phyloP scores from a whole-genome alignment of 2,329 filamentous ascomycete genomes.

The Phaeosphaeria sp. region DNA sequence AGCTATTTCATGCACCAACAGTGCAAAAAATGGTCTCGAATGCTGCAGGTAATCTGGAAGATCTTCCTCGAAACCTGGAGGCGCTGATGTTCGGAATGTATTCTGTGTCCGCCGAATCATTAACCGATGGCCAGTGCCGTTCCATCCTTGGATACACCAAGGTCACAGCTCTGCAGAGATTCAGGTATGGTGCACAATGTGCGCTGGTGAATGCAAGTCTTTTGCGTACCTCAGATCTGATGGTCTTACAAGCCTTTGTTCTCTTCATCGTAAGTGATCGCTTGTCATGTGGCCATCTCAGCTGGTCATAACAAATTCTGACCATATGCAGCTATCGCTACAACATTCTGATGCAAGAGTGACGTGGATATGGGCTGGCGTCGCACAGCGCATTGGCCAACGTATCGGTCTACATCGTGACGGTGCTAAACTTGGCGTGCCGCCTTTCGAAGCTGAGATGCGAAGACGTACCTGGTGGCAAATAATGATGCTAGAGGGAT shows the following conservation, averaged over 20 bases:
- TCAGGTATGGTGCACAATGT: slow-evolving; percentile 66
- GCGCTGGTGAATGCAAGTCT: slow-evolving; percentile 71
- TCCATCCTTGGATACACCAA: slow-evolving; percentile 62
- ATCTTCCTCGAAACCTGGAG: slow-evolving; percentile 64
- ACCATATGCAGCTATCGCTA: slow-evolving; percentile 47
- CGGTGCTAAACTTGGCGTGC: slow-evolving; percentile 58
- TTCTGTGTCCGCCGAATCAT: slow-evolving; percentile 50
- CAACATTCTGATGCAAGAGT: slow-evolving; percentile 59
- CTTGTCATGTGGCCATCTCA: background rate
- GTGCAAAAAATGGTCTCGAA: slow-evolving; percentile 70
- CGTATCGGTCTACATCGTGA: slow-evolving; percentile 66
- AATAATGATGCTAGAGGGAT: slow-evolving; percentile 66
- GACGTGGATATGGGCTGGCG: slow-evolving; percentile 69
- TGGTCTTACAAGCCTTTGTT: slow-evolving; percentile 70
- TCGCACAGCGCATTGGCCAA: slow-evolving; percentile 59
- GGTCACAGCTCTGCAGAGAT: slow-evolving; percentile 58
- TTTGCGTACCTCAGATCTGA: slow-evolving; percentile 69
- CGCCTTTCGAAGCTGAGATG: slow-evolving; percentile 65
- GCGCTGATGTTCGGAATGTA: slow-evolving; percentile 52
- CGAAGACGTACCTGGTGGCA: slow-evolving; percentile 64
- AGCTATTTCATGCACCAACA: slow-evolving; percentile 74
- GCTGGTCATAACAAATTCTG: background rate
- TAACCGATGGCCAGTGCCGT: slow-evolving; percentile 63
- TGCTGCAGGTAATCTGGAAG: slow-evolving; percentile 63
- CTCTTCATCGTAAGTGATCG: slow-evolving; percentile 65